Evolutionary conservation across 371 early-diverging fungal species (phyloP), one percentile per base, ranked within the genome.

Genomic region (Caulochytrium protostelioides): DNA sequence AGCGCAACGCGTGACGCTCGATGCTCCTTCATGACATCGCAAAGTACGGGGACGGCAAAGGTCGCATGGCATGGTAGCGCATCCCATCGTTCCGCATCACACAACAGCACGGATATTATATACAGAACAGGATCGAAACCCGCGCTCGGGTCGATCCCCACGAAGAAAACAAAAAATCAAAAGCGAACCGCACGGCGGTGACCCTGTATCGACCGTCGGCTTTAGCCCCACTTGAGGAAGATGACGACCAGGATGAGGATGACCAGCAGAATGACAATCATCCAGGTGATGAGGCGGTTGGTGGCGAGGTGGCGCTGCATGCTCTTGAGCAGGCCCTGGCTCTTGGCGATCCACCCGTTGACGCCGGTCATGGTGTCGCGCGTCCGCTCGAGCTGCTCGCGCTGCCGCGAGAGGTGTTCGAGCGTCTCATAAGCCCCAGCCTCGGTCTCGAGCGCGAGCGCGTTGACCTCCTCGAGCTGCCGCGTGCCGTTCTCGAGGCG

Each of bases 261-360:
- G 9, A 77, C 61, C 16, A 81, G 65, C 12, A 89, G 67, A 22
- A 81, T 56, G 18, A 73, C 52, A 38, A 90, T 79, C 43, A 89
- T 83, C 8, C 75, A 76, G 13, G 70, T 77, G 0, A 83, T 80
- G 24, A 92, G 71, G 50, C 83, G 45, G 50, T 82, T 81, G 71
- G 83, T 86, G 14, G 78, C 72, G 15, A 75, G 87, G 86, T 83
- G 64, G 36, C 83, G 67, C 6, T 83, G 79, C 94, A 92, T 92
- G 28, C 70, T 71, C 49, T 75, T 75, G 19, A 92, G 58, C 2
- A 85, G 79, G 29, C 82, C 72, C 30, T 78, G 76, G 21, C 83
- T 81, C 44, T 76, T 74, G 45, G 85, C 79, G 34, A 92, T 78
- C 49, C 76, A 76, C 9, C 76, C 63, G 51, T 92, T 2, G 24